Base-by-base conservation (phyloP, 2,329 filamentous ascomycete genomes). In the Helicocarpus griseus region DNA sequence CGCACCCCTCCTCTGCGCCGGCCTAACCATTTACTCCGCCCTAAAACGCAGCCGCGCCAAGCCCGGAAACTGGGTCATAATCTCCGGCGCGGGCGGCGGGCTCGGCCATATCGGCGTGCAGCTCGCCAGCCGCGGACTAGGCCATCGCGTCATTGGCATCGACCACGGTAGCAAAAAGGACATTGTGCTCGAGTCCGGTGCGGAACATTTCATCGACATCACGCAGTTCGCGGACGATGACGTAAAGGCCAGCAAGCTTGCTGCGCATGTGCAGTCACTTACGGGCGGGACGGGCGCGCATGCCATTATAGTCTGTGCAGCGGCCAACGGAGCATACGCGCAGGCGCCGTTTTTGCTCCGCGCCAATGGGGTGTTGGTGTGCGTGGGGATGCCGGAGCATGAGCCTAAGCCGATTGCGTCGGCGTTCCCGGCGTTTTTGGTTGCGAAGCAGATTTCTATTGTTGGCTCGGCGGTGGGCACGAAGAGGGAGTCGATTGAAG, bases 1-100 rank as follows among this genome's bases (percentile, higher is more conserved):
- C 0, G 83, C 83, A 1, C 83, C 82, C 0, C 76, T 86, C 70
- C 75, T 85, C 49, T 86, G 82, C 65, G 82, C 81, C 13, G 83
- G 83, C 26, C 75, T 86, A 13, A 86, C 82, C 1, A 78, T 80
- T n/a, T 86, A 85, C 67, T 69, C 77, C 2, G 83, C 81, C 21
- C 73, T 87, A 41, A 77, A 79, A 51, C 83, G 83, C 60, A 76
- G 75, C 52, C 73, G 75, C 38, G 80, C 80, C 2, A 72, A 76
- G 50, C 74, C 77, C 1, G 81, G 82, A 4, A 73, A 82, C 46
- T 82, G 74, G 72, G 75, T 85, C 2, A 76, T 81, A 0, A 75
- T 86, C 36, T 71, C 75, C 39, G 78, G 79, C 26, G 80, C 80
- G 0, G 81, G 81, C 41, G 80, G 81, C 53, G 81, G 82, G 3